phyloP scores from a whole-genome alignment of 108 stramenopile species.

The Bacterosira constricta region DNA sequence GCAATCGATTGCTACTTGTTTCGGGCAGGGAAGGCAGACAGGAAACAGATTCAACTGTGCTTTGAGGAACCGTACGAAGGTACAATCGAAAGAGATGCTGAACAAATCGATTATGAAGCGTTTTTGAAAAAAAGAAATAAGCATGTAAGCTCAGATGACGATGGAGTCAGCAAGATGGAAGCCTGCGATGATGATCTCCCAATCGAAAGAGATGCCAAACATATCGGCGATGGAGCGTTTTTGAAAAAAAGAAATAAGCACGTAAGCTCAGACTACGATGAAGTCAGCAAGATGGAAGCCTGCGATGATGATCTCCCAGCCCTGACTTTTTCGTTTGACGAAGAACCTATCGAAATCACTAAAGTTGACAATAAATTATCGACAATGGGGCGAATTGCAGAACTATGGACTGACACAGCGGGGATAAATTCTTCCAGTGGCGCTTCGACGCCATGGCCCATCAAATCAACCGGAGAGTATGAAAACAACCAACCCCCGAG shows the following conservation, averaged over 20 bases:
- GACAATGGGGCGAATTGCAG: constrained; percentile 48
- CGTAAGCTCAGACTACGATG: too few relatives aligned
- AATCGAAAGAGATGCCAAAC: neutral
- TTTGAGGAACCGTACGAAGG: constrained; percentile 32
- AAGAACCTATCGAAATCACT: neutral
- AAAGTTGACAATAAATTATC: constrained; percentile 18
- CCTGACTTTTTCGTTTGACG: neutral
- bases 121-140: neutral
- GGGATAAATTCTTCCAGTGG: neutral
- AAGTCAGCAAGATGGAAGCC: neutral
- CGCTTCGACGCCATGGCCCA: neutral
- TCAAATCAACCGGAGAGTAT: neutral
- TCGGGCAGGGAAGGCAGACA: constrained; percentile 7
- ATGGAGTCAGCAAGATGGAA: neutral
- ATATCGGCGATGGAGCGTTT: neutral
- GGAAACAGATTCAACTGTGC: constrained; percentile 13
- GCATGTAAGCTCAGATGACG: neutral
- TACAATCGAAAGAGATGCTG: neutral
- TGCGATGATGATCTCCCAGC: constrained; percentile 5
- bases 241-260: too few relatives aligned
- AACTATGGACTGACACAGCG: constrained; percentile 41
- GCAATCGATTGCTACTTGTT: constrained; percentile 40
- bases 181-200: neutral
- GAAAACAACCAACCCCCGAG: neutral
- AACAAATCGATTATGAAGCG: constrained; percentile 15